Evolutionary conservation across 2,329 filamentous ascomycete species (phyloP), one percentile per base, ranked within the genome.

Genomic region (Orbilia javanica): DNA sequence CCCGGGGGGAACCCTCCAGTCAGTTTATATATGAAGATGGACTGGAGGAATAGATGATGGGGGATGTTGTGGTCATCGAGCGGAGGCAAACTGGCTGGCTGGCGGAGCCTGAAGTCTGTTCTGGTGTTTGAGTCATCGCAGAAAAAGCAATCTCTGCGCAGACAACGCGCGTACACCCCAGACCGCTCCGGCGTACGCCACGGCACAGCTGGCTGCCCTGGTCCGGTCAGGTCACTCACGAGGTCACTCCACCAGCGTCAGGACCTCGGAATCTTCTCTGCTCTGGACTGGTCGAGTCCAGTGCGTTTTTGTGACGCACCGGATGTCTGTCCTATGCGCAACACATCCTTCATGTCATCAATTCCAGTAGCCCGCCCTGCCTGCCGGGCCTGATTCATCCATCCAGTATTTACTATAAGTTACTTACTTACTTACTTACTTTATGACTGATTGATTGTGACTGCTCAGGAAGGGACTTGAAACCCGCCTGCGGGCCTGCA

Each of bases 21-120:
- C 39, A n/a, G 50, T 60, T 50, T 68, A 57, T 68, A 68, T 68
- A 68, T 46, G 46, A 46, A 42, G 50, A 44, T 27, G 22, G 42
- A n/a, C 31, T 34, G 31, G 31, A 34, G 20, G 31, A 4, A 20
- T 52, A 7, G 31, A 48, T 36, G 50, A 68, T 34, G 44, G 63
- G 20, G 27, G 42, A 53, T 66, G 63, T 44, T 44, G 46, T 66
- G 44, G 42, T 50, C 63, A 50, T 53, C 31, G 53, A 70, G 55
- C 53, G 66, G 66, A 70, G 66, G 66, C 66, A 70, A 70, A 70
- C 55, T 60, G 44, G 44, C 39, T 44, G 39, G 42, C 46, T 50
- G 52, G 65, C 65, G 65, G 66, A 70, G 66, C 52, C 44, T 57
- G 50, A 53, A 55, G 31, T 48, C 53, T 27, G 42, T 44, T 20